These are phyloP conservation scores for Rhizopogon hawkerae DNA, from an alignment of 1,284 basidiomycete species.

Conservation along the genomic window DNA sequence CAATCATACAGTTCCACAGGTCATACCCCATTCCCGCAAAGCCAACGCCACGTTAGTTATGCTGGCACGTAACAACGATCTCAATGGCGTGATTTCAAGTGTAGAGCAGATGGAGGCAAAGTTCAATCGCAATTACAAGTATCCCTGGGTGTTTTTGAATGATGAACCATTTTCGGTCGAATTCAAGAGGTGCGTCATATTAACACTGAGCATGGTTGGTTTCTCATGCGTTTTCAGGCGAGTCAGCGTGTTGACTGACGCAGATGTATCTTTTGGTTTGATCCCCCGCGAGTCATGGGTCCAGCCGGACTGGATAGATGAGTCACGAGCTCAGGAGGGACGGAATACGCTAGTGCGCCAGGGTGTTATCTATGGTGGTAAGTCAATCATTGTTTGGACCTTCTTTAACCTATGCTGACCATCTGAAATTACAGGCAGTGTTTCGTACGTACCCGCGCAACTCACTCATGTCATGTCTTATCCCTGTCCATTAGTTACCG, in stretches of 20 bases:
- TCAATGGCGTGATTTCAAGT: slow-evolving; percentile 47
- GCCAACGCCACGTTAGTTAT: slow-evolving; percentile 27
- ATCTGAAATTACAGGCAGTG: slow-evolving; percentile 33
- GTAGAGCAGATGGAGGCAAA: slow-evolving; percentile 49
- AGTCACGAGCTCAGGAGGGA: slow-evolving; percentile 54
- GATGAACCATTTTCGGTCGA: slow-evolving; percentile 62
- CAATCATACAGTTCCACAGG: neutral
- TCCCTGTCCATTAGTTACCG: slow-evolving; percentile 38
- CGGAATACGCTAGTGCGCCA: slow-evolving; percentile 54
- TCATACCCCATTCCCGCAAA: slow-evolving; percentile 12
- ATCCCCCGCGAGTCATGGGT: slow-evolving; percentile 71
- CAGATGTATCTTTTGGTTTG: slow-evolving; percentile 58
- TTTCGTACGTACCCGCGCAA: slow-evolving; percentile 34
- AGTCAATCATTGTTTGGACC: slow-evolving; percentile 8
- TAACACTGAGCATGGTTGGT: slow-evolving; percentile 8
- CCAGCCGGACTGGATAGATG: slow-evolving; percentile 78
- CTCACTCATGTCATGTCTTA: slow-evolving; percentile 7
- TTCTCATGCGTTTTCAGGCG: slow-evolving; percentile 32
- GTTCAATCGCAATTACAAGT: slow-evolving; percentile 57
- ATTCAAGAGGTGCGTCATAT: slow-evolving; percentile 46
- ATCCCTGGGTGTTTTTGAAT: slow-evolving; percentile 69
- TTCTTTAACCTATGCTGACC: neutral
- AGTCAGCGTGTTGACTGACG: slow-evolving; percentile 46
- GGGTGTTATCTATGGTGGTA: slow-evolving; percentile 64
- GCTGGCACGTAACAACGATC: slow-evolving; percentile 32